Percentiles rank a stretch among this genome's conserved stretches.
These are phyloP conservation scores for Cryptococcus sp. DNA, from an alignment of 1,284 basidiomycete genomes.

Conservation along the genomic window DNA sequence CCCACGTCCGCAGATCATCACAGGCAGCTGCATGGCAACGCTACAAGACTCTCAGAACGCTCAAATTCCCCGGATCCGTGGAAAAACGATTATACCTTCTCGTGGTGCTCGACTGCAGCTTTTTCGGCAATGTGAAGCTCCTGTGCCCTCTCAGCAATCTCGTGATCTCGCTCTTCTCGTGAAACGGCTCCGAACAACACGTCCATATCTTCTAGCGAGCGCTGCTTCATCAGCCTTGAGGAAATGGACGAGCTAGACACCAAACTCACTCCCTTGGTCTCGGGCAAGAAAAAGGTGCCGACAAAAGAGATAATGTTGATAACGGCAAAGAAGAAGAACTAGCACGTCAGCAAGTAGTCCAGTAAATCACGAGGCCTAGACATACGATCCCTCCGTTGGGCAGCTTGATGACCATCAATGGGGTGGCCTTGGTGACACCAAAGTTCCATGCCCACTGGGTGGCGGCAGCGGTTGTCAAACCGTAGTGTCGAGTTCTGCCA, in stretches of 20 bases:
- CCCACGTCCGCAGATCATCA: neutral
- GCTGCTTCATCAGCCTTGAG: too few relatives aligned
- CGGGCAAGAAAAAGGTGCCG: slow-evolving; percentile 53
- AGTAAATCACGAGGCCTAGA: neutral
- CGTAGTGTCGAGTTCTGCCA: slow-evolving; percentile 64
- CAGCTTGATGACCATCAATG: slow-evolving; percentile 54
- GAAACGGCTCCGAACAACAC: slow-evolving; percentile 66
- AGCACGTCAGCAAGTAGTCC: neutral
- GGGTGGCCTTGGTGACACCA: slow-evolving; percentile 65
- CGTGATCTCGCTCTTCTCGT: slow-evolving; percentile 10
- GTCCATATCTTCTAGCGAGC: slow-evolving; percentile 63
- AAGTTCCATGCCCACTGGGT: slow-evolving; percentile 77
- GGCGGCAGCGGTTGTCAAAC: slow-evolving; percentile 62
- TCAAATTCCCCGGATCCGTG: too few relatives aligned
- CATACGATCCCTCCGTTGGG: slow-evolving; percentile 33
- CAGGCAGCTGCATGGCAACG: too few relatives aligned
- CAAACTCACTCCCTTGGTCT: slow-evolving; percentile 78
- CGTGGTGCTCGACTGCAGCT: neutral
- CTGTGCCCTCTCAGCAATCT: slow-evolving; percentile 7
- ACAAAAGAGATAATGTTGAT: slow-evolving; percentile 38
- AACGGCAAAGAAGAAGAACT: slow-evolving; percentile 45
- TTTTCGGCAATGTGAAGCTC: slow-evolving; percentile 3
- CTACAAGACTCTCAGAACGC: too few relatives aligned
- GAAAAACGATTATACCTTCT: neutral
- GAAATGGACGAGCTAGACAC: too few relatives aligned